A percentile compares a stretch with the other conserved stretches of the same genome.
These are phyloP conservation scores for Amanita molliuscula DNA, from an alignment of 768 basidiomycete genomes.

Conservation along the genomic window DNA sequence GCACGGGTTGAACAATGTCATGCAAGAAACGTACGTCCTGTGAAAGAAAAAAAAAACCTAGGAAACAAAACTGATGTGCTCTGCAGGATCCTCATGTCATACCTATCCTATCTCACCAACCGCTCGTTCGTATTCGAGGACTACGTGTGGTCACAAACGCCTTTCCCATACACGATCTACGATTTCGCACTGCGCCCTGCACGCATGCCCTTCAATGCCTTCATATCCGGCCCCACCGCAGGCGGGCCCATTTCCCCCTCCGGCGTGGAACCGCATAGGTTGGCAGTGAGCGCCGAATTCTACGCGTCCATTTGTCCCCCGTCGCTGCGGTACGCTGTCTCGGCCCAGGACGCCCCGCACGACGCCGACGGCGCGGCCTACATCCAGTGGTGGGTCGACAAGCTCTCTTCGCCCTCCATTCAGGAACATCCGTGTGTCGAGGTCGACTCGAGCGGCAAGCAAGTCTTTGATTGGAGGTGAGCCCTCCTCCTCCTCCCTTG, in stretches of 20 bases:
- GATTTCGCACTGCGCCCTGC: conserved; percentile 42
- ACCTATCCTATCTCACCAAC: conserved; percentile 38
- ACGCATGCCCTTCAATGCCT: conserved; percentile 47
- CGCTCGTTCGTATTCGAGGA: conserved; percentile 55
- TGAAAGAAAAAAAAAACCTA: no score
- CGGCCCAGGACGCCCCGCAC: conserved; percentile 23
- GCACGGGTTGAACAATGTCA: conserved; percentile 50
- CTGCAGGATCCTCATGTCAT: conserved; percentile 35
- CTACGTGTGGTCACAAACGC: conserved; percentile 47
- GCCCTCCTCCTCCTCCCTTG: conserved; percentile 10
- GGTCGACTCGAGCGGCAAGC: conserved; percentile 26
- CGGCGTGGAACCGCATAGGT: conserved; percentile 9
- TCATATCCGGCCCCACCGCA: conserved; percentile 45
- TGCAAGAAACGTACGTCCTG: conserved; percentile 47
- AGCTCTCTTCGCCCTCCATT: conserved; percentile 18
- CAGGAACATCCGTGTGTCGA: conserved; percentile 31
- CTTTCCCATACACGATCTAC: conserved; percentile 44
- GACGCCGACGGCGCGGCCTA: conserved; percentile 29
- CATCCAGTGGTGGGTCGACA: conserved; percentile 39
- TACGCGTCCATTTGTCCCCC: conserved; percentile 39
- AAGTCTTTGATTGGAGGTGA: conserved; percentile 40
- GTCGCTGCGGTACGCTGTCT: conserved; percentile 15
- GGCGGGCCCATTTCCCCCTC: conserved; percentile 29
- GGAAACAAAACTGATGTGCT: neutral
- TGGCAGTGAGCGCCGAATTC: conserved; percentile 38